Percentiles rank a stretch among this genome's conserved stretches.
phyloP scores from a whole-genome alignment of 257 asterid genomes.

The Jaltomata sinuosa region DNA sequence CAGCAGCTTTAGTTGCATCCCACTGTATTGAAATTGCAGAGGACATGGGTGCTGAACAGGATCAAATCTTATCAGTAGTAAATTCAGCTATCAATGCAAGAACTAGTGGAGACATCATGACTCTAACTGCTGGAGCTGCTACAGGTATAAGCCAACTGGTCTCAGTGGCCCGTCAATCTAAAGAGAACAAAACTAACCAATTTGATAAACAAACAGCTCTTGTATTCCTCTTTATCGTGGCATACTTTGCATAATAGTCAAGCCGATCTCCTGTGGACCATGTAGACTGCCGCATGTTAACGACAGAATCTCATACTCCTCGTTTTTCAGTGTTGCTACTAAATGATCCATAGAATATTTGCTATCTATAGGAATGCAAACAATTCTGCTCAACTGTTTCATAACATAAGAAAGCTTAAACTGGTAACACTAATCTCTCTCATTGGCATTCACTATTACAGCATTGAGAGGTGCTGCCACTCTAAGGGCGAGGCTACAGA shows the following conservation, averaged over 20 bases:
- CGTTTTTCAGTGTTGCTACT: background rate
- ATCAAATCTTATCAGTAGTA: conserved; percentile 53
- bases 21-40: conserved; percentile 92
- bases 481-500: conserved; percentile 50
- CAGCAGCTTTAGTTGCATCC: conserved; percentile 89
- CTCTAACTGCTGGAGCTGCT: conserved; percentile 88
- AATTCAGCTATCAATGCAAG: conserved; percentile 63
- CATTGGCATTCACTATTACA: conserved; percentile 15
- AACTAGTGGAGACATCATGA: conserved; percentile 77
- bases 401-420: background rate
- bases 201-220: background rate
- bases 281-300: background rate
- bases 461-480: conserved; percentile 84
- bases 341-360: background rate
- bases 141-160: conserved; percentile 40
- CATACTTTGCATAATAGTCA: background rate
- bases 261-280: background rate
- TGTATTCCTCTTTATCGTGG: background rate
- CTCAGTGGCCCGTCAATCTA: background rate
- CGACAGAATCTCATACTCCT: background rate
- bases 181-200: background rate
- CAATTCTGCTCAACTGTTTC: background rate
- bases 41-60: conserved; percentile 77
- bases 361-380: background rate
- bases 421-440: background rate